Evolutionary conservation across 108 stramenopile genomes (phyloP).

Genomic region (Fragilariopsis cylindrus): DNA sequence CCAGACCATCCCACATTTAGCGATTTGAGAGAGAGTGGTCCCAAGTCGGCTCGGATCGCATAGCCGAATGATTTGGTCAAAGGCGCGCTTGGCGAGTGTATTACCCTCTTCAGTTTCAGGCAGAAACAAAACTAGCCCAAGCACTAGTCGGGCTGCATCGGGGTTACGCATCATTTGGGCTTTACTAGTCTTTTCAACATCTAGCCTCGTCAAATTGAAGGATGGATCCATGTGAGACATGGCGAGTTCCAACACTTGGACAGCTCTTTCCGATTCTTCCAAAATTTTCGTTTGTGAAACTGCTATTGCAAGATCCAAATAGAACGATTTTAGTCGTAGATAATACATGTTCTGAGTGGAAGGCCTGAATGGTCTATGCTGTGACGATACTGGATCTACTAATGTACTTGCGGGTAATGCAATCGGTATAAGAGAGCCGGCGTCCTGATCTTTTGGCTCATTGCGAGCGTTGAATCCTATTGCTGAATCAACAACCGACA

Average conservation of each 20-base stretch:
- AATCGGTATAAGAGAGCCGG: slow-evolving; percentile 22
- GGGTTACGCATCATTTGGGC: slow-evolving; percentile 63
- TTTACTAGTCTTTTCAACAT: slow-evolving; percentile 34
- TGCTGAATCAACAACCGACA: slow-evolving; percentile 57
- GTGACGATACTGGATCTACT: slow-evolving; percentile 47
- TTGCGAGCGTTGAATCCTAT: slow-evolving; percentile 53
- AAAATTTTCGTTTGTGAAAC: slow-evolving; percentile 62
- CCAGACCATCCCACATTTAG: slow-evolving; percentile 74
- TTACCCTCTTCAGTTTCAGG: slow-evolving; percentile 48
- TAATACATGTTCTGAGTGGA: slow-evolving; percentile 58
- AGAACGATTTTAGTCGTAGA: slow-evolving; percentile 65
- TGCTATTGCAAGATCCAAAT: slow-evolving; percentile 73
- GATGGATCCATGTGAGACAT: slow-evolving; percentile 72
- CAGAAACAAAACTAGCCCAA: slow-evolving; percentile 68
- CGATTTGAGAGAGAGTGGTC: slow-evolving; percentile 73
- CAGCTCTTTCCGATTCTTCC: slow-evolving; percentile 37
- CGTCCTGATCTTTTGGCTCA: slow-evolving; percentile 23
- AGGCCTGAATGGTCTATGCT: slow-evolving; percentile 37
- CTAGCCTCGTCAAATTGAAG: slow-evolving; percentile 36
- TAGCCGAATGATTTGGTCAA: slow-evolving; percentile 72
- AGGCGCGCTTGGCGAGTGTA: slow-evolving; percentile 61
- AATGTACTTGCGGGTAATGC: slow-evolving; percentile 27
- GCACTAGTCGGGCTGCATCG: slow-evolving; percentile 74
- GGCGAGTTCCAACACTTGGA: slow-evolving; percentile 58
- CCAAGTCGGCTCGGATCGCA: slow-evolving; percentile 69